Evolutionary conservation across 2,329 filamentous ascomycete genomes (phyloP), one percentile per base, ranked within the genome.

Genomic region (Ophiostoma populinum): DNA sequence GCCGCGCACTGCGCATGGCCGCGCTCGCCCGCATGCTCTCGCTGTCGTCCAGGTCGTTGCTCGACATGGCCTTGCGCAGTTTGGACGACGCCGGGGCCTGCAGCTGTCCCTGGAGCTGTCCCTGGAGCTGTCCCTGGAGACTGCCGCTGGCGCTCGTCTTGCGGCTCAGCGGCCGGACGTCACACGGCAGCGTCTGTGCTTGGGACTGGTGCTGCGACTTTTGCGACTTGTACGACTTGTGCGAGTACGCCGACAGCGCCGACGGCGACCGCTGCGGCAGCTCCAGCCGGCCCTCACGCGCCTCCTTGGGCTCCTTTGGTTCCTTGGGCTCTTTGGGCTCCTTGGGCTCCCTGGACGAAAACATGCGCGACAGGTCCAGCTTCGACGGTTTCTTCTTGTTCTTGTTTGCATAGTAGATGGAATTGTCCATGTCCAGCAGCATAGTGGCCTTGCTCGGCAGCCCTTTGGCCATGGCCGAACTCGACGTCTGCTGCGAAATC

Each of bases 401-500:
- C 15, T 11, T 25, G 15, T 33, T 33, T 32, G 30, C 46, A 20
- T 32, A 44, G 20, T 41, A 34, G 26, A 47, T 48, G 43, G 43
- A 40, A 7, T 55, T 55, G 33, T 64, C 59, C 36, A 63, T 56
- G 42, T 66, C 62, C 16, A 69, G 52, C 31, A 45, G 30, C 3
- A 32, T 28, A 9, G 55, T 57, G 1, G 60, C 55, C 43, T 69
- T 69, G 29, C 55, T 46, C 0, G 66, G 64, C 5, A 63, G 47
- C 4, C 65, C 66, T 43, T 66, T 70, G 16, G 67, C 65, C 60
- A 72, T 71, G 40, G 66, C 63, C 2, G 67, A 69, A 28, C 58
- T 63, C 0, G 67, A 70, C 0, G 68, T 70, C 47, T 72, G 67
- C 45, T 70, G 67, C 1, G 67, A 69, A 40, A 70, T 62, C n/a